Conservation (phyloP, 1,284 basidiomycete species). For the Neolentinus lepideus region DNA sequence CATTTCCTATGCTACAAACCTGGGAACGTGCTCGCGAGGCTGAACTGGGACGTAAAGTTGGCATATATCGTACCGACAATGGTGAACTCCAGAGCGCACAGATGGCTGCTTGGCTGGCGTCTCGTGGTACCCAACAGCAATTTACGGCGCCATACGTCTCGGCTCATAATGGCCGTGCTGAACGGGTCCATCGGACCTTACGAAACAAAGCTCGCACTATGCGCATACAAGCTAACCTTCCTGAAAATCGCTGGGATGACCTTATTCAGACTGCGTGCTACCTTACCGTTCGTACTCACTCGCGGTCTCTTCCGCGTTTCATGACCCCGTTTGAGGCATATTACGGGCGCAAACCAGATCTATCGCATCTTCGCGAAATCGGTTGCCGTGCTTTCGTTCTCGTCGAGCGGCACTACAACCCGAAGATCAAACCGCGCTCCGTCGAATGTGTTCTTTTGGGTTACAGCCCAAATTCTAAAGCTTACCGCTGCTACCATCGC, state of each 20-base stretch:
- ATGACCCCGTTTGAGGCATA: slow-evolving; percentile 14
- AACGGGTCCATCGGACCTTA: slow-evolving; percentile 20
- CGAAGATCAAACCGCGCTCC: slow-evolving; percentile 22
- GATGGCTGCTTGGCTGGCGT: not conserved
- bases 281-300: slow-evolving; percentile 6
- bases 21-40: not conserved
- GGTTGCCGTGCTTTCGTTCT: slow-evolving; percentile 14
- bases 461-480: slow-evolving; percentile 22
- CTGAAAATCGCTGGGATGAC: slow-evolving; percentile 21
- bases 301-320: not conserved
- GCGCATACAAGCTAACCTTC: slow-evolving; percentile 12
- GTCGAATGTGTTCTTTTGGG: slow-evolving; percentile 26
- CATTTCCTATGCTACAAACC: not conserved
- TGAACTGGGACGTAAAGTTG: not conserved
- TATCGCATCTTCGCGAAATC: slow-evolving; percentile 16
- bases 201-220: slow-evolving; percentile 17
- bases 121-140: slow-evolving; percentile 4
- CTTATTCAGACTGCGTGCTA: slow-evolving; percentile 13
- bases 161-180: slow-evolving; percentile 19
- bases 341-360: slow-evolving; percentile 7
- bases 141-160: slow-evolving; percentile 22
- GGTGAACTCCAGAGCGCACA: not conserved
- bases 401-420: slow-evolving; percentile 12
- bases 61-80: not conserved
- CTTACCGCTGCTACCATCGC: slow-evolving; percentile 23